Percentiles rank a stretch among this genome's conserved stretches.
Evolutionary conservation across 2,329 filamentous ascomycete genomes (phyloP).

Genomic region (Thielaviopsis musarum): DNA sequence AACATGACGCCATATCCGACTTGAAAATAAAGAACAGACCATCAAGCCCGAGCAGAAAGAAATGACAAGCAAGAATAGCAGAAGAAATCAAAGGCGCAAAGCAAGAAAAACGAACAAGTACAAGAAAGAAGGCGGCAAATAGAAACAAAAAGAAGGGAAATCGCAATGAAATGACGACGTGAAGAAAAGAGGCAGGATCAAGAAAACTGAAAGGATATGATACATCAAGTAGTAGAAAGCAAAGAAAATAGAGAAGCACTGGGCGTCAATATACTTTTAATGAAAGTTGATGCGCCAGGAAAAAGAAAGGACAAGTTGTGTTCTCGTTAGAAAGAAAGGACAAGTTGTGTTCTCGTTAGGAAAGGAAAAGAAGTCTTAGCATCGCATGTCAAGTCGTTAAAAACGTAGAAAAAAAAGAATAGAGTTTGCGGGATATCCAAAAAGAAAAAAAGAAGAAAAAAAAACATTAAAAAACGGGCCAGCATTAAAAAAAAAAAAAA

Average conservation of each 20-base stretch:
- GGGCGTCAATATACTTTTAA: no score
- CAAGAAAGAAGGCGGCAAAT: background rate
- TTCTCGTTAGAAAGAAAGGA: no score
- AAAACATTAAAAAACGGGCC: background rate
- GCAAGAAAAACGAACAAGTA: background rate
- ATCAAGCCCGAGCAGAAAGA: background rate
- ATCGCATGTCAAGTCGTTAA: background rate
- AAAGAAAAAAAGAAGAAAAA: background rate
- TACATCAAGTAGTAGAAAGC: background rate
- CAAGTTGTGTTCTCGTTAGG: no score
- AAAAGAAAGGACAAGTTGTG: no score
- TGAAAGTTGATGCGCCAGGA: no score
- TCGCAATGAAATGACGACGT: background rate
- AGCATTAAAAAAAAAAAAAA: background rate
- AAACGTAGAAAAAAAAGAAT: background rate
- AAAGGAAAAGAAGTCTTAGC: background rate
- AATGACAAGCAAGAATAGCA: background rate
- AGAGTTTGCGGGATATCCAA: background rate
- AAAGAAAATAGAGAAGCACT: no score
- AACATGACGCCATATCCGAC: background rate
- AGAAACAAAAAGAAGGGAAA: background rate
- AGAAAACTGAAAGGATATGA: background rate
- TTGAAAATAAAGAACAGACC: background rate
- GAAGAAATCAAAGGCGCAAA: background rate
- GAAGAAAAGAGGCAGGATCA: background rate